Base-by-base conservation (phyloP, 176 grass and related monocot species). In the Calamus simplicifolius region DNA sequence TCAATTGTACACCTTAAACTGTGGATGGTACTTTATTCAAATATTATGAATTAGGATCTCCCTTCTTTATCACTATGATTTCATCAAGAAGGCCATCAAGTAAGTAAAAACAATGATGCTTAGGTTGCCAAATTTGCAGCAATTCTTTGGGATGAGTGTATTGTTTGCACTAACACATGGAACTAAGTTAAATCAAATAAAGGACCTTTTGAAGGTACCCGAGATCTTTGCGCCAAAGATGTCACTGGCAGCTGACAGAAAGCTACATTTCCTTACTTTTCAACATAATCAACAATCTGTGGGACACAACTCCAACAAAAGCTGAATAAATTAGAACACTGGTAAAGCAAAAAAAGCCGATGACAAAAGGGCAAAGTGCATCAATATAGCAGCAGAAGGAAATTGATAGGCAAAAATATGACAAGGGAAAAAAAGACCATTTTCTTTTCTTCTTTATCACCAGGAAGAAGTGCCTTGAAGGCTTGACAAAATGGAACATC, bases 131-230 rank as follows among this genome's bases (percentile, higher is more conserved):
- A 10, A 2, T 43, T 10, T 43, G 35, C 35, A 43, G 35, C 2
- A 43, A 43, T 43, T 43, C 35, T 43, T 43, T 43, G 35, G 31
- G 21, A 23, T 10, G 10, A 38, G 31, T 10, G 31, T 43, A 43
- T 43, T 13, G 5, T 43, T 43, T 43, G 35, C 35, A 43, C 5
- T 35, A 35, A 5, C 35, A 43, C 35, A 43, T 43, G 12, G 35
- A 12, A 43, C 35, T 43, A 43, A 8, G 35, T 43, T 43, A 43
- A 12, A 43, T 0, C 10, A 49, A 54, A 62, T 10, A 72, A 29
- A 16, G 38, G 63, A 96, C 91, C 91, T 96, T 96, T 90, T 96
- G 68, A 96, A 96, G 56, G 91, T 96, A 76, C 91, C 91, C n/a
- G 83, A 96, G 60, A 96, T 74, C 71, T 96, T 96, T 64, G 91